Evolutionary conservation across 2,329 filamentous ascomycete species (phyloP), one percentile per base, ranked within the genome.

Genomic region (Botrytis deweyae): DNA sequence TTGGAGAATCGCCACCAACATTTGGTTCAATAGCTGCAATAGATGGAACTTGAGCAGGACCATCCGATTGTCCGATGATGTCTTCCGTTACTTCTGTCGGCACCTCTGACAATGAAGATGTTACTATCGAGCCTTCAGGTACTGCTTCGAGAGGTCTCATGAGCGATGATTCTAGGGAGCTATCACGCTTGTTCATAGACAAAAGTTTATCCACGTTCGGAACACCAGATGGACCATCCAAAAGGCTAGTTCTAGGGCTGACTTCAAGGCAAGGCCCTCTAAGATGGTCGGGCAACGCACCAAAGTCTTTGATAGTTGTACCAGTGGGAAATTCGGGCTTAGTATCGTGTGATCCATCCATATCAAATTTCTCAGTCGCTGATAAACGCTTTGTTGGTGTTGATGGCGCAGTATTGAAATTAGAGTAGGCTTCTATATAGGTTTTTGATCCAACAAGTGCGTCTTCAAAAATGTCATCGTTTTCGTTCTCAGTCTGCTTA

Each of bases 221-320:
- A 18, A 61, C 4, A 42, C 42, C 52, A 42, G 18, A 49, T 69
- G 63, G 40, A 22, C 46, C 49, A 55, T 59, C 64, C 38, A 58
- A 68, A 46, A 67, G 25, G 33, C 63, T 72, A 6, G 63, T 72
- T 49, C 71, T 42, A 14, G 71, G 71, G 12, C 71, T 72, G 36
- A 72, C 64, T 72, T 72, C 71, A 10, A 59, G 14, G 40, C 63
- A 68, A 36, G 71, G 71, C 10, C 71, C 71, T 61, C 71, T 63
- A 40, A 72, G 52, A 33, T 69, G 46, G 29, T 59, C 46, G 22
- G 71, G 63, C 5, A 72, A 36, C 8, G 49, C 44, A 33, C 29
- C 52, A 49, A 72, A 72, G 63, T 72, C 71, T 29, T 72, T n/a
- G 33, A 72, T 72, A 5, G 63, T 52, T 25, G 46, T 61, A 16